These are phyloP conservation scores for Fomitopsis pinicola DNA, from an alignment of 1,284 basidiomycete genomes.

Conservation along the genomic window DNA sequence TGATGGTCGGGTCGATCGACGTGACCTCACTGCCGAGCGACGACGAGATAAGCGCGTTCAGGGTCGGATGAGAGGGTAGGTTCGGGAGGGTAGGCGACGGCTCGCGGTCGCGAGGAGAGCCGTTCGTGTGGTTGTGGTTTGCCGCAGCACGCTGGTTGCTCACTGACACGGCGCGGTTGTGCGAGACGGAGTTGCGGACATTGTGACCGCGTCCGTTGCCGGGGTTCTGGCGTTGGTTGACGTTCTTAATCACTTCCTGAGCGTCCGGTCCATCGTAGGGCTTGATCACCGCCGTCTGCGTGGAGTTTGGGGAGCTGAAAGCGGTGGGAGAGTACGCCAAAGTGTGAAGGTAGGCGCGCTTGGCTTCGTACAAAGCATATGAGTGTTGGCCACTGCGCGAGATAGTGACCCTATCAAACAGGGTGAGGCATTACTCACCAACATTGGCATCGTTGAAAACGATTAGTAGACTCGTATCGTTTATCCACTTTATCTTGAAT, in stretches of 20 bases:
- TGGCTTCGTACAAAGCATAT: slow-evolving; percentile 46
- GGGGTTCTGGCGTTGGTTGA: slow-evolving; percentile 72
- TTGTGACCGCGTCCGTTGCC: slow-evolving; percentile 62
- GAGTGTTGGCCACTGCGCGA: neutral
- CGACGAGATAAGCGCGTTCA: slow-evolving; percentile 77
- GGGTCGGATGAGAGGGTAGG: slow-evolving; percentile 74
- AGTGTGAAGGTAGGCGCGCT: slow-evolving; percentile 90
- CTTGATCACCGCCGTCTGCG: slow-evolving; percentile 57
- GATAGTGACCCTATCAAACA: too few species aligned
- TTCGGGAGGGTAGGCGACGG: slow-evolving; percentile 78
- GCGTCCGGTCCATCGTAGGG: slow-evolving; percentile 96
- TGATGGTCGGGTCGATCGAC: slow-evolving; percentile 34
- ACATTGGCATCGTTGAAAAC: slow-evolving; percentile 87
- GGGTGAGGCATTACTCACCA: slow-evolving; percentile 49
- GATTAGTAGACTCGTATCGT: slow-evolving; percentile 93
- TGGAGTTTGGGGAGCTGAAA: slow-evolving; percentile 54
- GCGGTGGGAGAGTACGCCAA: slow-evolving; percentile 79
- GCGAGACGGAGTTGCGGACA: slow-evolving; percentile 41
- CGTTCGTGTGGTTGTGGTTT: slow-evolving; percentile 31
- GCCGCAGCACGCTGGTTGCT: slow-evolving; percentile 57
- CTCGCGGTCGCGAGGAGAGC: slow-evolving; percentile 46
- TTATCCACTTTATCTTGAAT: slow-evolving; percentile 98
- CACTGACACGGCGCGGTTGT: slow-evolving; percentile 37
- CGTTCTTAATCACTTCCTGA: slow-evolving; percentile 83
- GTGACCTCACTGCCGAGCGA: slow-evolving; percentile 49